phyloP scores from a whole-genome alignment of 2,329 filamentous ascomycete genomes.

The Alternaria sp. region DNA sequence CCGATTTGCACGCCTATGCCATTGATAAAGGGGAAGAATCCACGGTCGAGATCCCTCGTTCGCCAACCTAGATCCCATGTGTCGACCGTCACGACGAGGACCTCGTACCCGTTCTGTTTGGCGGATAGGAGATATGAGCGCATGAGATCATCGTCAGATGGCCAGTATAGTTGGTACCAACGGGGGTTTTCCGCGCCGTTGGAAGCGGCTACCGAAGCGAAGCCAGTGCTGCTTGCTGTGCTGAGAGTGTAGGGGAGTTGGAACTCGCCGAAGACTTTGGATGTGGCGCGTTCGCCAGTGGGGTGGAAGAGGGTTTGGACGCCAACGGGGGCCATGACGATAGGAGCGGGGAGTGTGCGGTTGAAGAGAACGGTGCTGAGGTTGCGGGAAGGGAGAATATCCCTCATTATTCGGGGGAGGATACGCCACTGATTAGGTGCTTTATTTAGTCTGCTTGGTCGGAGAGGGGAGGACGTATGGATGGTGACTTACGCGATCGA shows the following conservation, averaged over 20 bases:
- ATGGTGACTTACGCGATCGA: conserved; percentile 15
- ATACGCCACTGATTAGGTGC: conserved; percentile 18
- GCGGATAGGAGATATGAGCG: conserved; percentile 69
- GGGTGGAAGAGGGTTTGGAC: conserved; percentile 73
- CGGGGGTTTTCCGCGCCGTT: conserved; percentile 63
- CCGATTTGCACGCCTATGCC: conserved; percentile 49
- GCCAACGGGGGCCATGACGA: conserved; percentile 73
- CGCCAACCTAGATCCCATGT: conserved; percentile 75
- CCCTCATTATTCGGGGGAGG: conserved; percentile 24
- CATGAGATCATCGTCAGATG: conserved; percentile 70
- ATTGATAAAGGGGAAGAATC: conserved; percentile 67
- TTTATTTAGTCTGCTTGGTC: background rate
- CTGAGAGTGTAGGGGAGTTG: conserved; percentile 72
- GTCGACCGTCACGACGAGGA: conserved; percentile 76
- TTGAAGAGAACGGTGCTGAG: conserved; percentile 49
- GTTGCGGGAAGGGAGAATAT: conserved; percentile 15
- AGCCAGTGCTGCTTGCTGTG: conserved; percentile 69
- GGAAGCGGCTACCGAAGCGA: conserved; percentile 71
- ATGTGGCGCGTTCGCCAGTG: conserved; percentile 70
- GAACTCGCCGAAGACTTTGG: conserved; percentile 67
- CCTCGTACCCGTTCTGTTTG: conserved; percentile 67
- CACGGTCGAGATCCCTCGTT: conserved; percentile 71
- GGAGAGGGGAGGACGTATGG: background rate
- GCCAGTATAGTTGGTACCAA: conserved; percentile 83
- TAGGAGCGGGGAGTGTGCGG: conserved; percentile 58